Conservation (phyloP, 805 yeast species). For the Sungouiozyma intestinalis region DNA sequence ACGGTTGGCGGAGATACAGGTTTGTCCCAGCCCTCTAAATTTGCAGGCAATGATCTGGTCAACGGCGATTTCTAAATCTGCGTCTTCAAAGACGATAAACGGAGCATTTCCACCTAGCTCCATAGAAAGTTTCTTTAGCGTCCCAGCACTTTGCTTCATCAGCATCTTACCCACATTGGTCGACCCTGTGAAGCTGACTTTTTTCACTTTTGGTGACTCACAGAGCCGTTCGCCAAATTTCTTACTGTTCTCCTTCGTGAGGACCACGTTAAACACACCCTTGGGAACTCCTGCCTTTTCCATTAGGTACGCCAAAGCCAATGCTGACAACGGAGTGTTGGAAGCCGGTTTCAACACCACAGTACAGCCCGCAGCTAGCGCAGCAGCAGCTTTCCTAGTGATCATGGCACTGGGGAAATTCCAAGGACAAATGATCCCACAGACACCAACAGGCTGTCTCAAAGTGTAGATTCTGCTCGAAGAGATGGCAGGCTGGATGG, state of each 20-base stretch:
- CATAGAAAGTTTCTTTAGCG: conserved; percentile 49
- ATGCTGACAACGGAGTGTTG: conserved; percentile 50
- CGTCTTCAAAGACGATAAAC: conserved; percentile 49
- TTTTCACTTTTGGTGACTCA: conserved; percentile 39
- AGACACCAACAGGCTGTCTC: conserved; percentile 54
- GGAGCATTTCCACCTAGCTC: conserved; percentile 67
- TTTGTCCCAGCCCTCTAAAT: conserved; percentile 54
- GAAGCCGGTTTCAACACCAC: conserved; percentile 51
- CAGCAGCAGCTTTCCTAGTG: conserved; percentile 55
- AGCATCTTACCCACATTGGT: conserved; percentile 51
- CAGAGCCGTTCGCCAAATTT: conserved; percentile 42
- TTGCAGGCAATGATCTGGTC: conserved; percentile 43
- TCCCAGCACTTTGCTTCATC: conserved; percentile 46
- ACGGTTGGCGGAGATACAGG: conserved; percentile 56
- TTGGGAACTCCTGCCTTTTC: conserved; percentile 52
- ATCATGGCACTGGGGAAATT: conserved; percentile 63
- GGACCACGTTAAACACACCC: conserved; percentile 45
- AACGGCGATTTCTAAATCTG: conserved; percentile 46
- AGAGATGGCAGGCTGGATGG: conserved; percentile 44
- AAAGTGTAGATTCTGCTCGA: conserved; percentile 42
- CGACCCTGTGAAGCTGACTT: conserved; percentile 56
- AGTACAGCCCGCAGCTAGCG: conserved; percentile 57
- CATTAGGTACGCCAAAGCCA: conserved; percentile 45
- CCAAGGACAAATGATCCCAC: conserved; percentile 56
- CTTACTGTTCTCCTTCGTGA: conserved; percentile 42